A percentile compares a stretch with the other conserved stretches of the same genome.
These are phyloP conservation scores for Microdochium trichocladiopsis DNA, from an alignment of 2,329 filamentous ascomycete species.

Conservation along the genomic window DNA sequence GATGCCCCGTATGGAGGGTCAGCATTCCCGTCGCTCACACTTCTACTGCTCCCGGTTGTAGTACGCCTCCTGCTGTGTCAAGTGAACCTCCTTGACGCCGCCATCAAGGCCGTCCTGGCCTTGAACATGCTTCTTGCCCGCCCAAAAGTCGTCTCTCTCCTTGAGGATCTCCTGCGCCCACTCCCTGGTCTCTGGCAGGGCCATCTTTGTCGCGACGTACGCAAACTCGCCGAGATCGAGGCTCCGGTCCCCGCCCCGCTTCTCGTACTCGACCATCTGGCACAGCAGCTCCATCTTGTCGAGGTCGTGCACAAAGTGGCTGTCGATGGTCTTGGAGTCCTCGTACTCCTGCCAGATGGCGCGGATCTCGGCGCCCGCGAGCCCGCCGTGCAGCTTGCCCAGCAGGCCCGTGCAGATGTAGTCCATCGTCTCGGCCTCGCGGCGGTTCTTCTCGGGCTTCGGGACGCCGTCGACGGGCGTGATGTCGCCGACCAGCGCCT, in stretches of 20 bases:
- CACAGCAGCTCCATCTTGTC: slow-evolving; percentile 94
- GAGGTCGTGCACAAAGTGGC: slow-evolving; percentile 87
- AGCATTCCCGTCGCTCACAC: background rate
- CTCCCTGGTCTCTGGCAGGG: slow-evolving; percentile 67
- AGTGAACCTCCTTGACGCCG: slow-evolving; percentile 27
- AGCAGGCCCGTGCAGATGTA: slow-evolving; percentile 72
- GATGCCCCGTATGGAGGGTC: too few species aligned
- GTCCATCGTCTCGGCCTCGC: slow-evolving; percentile 87
- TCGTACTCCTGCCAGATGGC: slow-evolving; percentile 95
- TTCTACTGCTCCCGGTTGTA: slow-evolving; percentile 25
- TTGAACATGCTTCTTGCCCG: slow-evolving; percentile 35
- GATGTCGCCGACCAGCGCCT: slow-evolving; percentile 91
- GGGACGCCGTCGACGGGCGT: slow-evolving; percentile 82
- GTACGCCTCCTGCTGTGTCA: slow-evolving; percentile 40
- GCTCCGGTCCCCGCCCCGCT: slow-evolving; percentile 46
- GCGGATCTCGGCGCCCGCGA: slow-evolving; percentile 62
- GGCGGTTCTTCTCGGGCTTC: slow-evolving; percentile 82
- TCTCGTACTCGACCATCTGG: slow-evolving; percentile 97
- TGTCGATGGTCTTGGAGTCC: slow-evolving; percentile 75
- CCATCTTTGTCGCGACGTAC: slow-evolving; percentile 67
- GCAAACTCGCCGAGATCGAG: slow-evolving; percentile 83
- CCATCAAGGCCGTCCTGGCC: slow-evolving; percentile 34
- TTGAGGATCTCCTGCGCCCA: slow-evolving; percentile 73
- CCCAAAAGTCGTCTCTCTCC: slow-evolving; percentile 73
- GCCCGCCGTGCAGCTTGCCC: slow-evolving; percentile 65